Conservation (phyloP, 179 eudicot species). For the Silene coronaria region DNA sequence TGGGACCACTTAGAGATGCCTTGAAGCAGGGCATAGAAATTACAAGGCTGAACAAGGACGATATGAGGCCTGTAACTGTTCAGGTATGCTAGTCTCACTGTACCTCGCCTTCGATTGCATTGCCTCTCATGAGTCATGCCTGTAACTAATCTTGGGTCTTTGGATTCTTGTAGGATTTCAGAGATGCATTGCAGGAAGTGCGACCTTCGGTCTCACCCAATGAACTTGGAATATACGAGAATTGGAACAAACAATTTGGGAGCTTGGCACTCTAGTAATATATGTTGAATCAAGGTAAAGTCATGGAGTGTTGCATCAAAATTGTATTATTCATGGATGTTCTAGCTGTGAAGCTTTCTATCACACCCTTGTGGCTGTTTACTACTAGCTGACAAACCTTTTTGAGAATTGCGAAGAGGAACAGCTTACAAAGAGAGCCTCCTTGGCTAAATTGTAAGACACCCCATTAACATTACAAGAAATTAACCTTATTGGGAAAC, state of each 20-base stretch:
- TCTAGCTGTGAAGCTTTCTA: neutral
- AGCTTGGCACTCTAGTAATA: slow-evolving; percentile 56
- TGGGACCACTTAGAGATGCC: slow-evolving; percentile 98
- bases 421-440: neutral
- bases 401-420: neutral
- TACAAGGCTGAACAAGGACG: slow-evolving; percentile 75
- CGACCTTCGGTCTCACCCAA: slow-evolving; percentile 83
- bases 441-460: neutral
- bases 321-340: neutral
- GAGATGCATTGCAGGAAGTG: slow-evolving; percentile 79
- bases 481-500: neutral
- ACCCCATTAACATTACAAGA: neutral
- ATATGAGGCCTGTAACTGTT: slow-evolving; percentile 78
- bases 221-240: slow-evolving; percentile 73
- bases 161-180: slow-evolving; percentile 57
- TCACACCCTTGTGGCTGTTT: neutral
- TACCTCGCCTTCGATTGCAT: neutral
- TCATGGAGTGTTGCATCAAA: neutral
- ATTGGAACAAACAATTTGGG: slow-evolving; percentile 92
- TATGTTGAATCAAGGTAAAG: slow-evolving; percentile 2
- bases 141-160: slow-evolving; percentile 5
- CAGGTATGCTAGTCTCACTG: slow-evolving; percentile 38
- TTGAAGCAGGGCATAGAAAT: slow-evolving; percentile 71
- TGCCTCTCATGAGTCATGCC: neutral
- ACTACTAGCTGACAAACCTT: neutral